Evolutionary conservation across 176 grass and related monocot genomes (phyloP), one percentile per base, ranked within the genome.

Genomic region (Oryza brachyantha): DNA sequence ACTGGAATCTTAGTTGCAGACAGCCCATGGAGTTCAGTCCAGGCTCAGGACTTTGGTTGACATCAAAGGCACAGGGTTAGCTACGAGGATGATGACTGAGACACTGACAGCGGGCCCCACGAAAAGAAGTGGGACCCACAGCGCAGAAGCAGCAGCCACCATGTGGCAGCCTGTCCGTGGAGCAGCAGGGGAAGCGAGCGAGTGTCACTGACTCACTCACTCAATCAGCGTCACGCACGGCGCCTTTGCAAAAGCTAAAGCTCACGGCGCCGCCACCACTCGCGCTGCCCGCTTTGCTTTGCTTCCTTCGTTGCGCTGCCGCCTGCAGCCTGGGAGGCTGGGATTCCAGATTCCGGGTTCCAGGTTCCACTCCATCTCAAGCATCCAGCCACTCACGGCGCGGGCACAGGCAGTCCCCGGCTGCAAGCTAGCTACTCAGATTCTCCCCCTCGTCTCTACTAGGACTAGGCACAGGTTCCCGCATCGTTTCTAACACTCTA

Each of bases 201-300:
- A 19, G 27, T n/a, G n/a, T n/a, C n/a, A n/a, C n/a, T n/a, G n/a
- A n/a, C n/a, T n/a, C n/a, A n/a, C n/a, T 16, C 8, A 9, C 16
- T 36, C 34, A 36, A 2, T 26, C 29, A 46, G 43, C 43, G 43
- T 46, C 43, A 46, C 41, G 14, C 68, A 14, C 38, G 24, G 43
- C n/a, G 63, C 79, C 74, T 73, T 79, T 54, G 80, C 80, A 48
- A 83, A 48, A 77, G 35, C 42, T 26, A 62, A 68, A 79, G 14
- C n/a, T 38, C 4, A 25, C 22, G 41, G 37, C 19, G 52, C 52
- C 21, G n/a, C 52, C 52, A 57, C 36, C 59, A 73, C 40, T 17
- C 41, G 39, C 36, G 17, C 41, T 21, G 42, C 41, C n/a, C 67
- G 7, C 48, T 12, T 12, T 4, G 37, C 59, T 50, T 50, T 64